Conservation (phyloP, 805 yeast genomes). For the Cephaloascus fragrans region DNA sequence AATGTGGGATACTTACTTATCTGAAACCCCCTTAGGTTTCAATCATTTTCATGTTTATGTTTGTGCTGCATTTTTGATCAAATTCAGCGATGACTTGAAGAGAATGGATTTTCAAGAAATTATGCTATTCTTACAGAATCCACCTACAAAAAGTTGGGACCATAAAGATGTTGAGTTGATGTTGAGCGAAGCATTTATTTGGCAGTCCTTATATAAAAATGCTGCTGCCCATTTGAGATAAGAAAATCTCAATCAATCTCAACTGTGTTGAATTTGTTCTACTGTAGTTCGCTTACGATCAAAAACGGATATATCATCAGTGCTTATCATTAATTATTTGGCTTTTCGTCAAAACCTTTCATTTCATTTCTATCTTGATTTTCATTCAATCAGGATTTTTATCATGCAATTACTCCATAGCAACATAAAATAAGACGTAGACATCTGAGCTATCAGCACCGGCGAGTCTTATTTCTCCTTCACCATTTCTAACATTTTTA, state of each 20-base stretch:
- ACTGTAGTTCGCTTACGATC: too few species aligned
- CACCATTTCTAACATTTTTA: slow-evolving; percentile 35
- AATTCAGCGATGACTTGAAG: slow-evolving; percentile 72
- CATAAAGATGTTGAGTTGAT: slow-evolving; percentile 87
- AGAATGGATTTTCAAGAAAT: slow-evolving; percentile 92
- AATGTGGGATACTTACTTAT: slow-evolving; percentile 95
- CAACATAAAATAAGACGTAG: slow-evolving; percentile 65
- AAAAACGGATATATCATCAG: too few species aligned
- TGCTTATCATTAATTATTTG: too few species aligned
- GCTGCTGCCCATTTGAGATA: slow-evolving; percentile 76
- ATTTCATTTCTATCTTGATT: too few species aligned
- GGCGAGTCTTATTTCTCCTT: slow-evolving; percentile 19
- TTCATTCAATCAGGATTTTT: too few species aligned
- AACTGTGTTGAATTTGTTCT: too few species aligned
- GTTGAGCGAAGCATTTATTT: slow-evolving; percentile 90
- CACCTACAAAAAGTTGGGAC: slow-evolving; percentile 80
- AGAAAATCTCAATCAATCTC: too few species aligned
- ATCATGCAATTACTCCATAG: too few species aligned
- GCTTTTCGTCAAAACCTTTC: too few species aligned
- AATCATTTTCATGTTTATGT: slow-evolving; percentile 93
- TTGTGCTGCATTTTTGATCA: slow-evolving; percentile 90
- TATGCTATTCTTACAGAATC: slow-evolving; percentile 80
- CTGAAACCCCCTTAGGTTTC: slow-evolving; percentile 70
- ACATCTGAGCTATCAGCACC: slow-evolving; percentile 46
- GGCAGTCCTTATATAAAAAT: slow-evolving; percentile 89